Evolutionary conservation across 202 grass and related monocot genomes (phyloP).

Genomic region (Cymbopogon flexuosus): DNA sequence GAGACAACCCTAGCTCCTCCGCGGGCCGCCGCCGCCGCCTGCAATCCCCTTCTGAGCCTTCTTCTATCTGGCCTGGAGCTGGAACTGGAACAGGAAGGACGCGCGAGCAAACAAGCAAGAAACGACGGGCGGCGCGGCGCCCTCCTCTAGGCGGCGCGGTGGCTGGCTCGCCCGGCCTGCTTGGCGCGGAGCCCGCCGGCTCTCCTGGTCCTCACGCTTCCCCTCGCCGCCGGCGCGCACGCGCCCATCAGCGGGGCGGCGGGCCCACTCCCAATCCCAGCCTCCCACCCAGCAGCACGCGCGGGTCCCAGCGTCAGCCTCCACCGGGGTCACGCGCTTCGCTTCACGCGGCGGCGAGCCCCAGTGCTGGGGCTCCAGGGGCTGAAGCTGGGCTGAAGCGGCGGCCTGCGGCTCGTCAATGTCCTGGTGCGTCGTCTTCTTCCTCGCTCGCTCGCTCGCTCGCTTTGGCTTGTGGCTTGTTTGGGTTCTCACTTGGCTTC

Average conservation of each 20-base stretch:
- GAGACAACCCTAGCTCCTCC: not conserved
- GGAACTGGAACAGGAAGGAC: not conserved
- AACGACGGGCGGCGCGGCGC: not conserved
- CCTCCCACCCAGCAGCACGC: not conserved
- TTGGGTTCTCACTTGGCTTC: constrained; percentile 21
- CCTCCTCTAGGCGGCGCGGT: constrained; percentile 51
- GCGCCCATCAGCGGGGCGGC: constrained; percentile 45
- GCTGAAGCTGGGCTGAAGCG: too few species aligned
- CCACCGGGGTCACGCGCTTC: not conserved
- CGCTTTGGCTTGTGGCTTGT: constrained; percentile 15
- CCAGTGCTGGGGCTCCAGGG: not conserved
- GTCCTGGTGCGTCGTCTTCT: not conserved
- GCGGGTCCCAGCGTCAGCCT: constrained; percentile 20
- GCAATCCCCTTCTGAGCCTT: not conserved
- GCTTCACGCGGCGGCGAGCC: constrained; percentile 4
- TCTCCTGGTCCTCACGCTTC: constrained; percentile 23
- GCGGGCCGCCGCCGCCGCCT: not conserved
- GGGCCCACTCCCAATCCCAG: not conserved
- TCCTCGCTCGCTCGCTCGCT: not conserved
- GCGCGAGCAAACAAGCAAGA: not conserved
- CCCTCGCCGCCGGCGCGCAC: constrained; percentile 38
- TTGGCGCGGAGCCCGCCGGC: constrained; percentile 47
- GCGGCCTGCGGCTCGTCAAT: constrained; percentile 28
- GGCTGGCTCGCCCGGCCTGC: constrained; percentile 64
- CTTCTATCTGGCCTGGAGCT: not conserved